These are phyloP conservation scores for Crithidia brevicula DNA, from an alignment of 208 protist genomes.

Conservation along the genomic window DNA sequence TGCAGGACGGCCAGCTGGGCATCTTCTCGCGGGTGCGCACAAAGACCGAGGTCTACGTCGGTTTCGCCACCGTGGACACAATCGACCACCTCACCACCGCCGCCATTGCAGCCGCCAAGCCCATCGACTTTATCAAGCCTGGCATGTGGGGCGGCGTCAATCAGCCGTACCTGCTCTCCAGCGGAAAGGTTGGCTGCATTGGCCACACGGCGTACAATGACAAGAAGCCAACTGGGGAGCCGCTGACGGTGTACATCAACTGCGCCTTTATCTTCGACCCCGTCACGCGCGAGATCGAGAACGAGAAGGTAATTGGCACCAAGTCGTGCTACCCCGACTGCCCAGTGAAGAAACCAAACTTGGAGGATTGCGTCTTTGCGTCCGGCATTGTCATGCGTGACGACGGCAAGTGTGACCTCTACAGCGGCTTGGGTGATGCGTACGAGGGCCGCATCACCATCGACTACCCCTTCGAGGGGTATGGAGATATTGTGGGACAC, in stretches of 20 bases:
- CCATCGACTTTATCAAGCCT: slow-evolving; percentile 52
- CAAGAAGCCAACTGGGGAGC: slow-evolving; percentile 35
- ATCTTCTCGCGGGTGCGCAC: slow-evolving; percentile 54
- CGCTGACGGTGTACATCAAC: slow-evolving; percentile 60
- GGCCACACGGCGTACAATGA: slow-evolving; percentile 68
- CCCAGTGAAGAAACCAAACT: slow-evolving; percentile 45
- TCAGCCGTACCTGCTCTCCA: slow-evolving; percentile 63
- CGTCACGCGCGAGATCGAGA: slow-evolving; percentile 34
- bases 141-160: slow-evolving; percentile 70
- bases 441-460: slow-evolving; percentile 69
- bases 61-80: slow-evolving; percentile 56
- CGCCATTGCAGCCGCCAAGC: slow-evolving; percentile 45
- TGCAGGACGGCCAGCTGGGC: slow-evolving; percentile 50
- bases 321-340: slow-evolving; percentile 58
- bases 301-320: slow-evolving; percentile 57
- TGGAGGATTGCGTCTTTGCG: slow-evolving; percentile 64
- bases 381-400: slow-evolving; percentile 69
- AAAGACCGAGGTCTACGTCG: slow-evolving; percentile 54
- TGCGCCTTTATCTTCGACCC: slow-evolving; percentile 69
- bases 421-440: slow-evolving; percentile 70
- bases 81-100: slow-evolving; percentile 48
- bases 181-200: slow-evolving; percentile 66
- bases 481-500: slow-evolving; percentile 47
- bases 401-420: slow-evolving; percentile 72
- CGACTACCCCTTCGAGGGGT: slow-evolving; percentile 75